Conservation (phyloP, 805 yeast genomes). For the Naumovozyma castellii region DNA sequence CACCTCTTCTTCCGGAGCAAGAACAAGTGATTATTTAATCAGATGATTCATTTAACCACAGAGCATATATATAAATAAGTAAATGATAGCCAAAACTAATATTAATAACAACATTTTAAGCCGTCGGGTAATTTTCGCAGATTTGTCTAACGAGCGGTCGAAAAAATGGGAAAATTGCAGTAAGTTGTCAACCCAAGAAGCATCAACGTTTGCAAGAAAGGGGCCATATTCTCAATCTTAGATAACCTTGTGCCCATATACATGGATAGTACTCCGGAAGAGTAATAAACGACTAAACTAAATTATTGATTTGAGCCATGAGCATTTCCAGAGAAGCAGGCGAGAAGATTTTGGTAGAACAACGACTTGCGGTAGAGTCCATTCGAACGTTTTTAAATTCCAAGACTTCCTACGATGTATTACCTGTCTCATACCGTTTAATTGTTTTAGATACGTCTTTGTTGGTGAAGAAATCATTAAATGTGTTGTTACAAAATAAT, state of each 20-base stretch:
- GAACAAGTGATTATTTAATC: conserved; percentile 19
- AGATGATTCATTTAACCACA: conserved; percentile 8
- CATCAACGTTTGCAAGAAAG: no score
- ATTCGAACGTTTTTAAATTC: conserved; percentile 77
- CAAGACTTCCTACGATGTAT: conserved; percentile 90
- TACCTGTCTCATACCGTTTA: conserved; percentile 88
- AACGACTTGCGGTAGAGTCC: conserved; percentile 66
- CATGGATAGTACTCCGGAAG: not conserved
- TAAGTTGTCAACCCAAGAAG: not conserved
- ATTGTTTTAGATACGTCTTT: conserved; percentile 89
- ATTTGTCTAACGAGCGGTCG: not conserved
- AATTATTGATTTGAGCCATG: not conserved
- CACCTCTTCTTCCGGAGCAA: conserved; percentile 1
- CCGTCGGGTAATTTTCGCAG: not conserved
- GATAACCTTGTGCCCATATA: no score
- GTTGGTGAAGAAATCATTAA: conserved; percentile 80
- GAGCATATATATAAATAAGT: no score
- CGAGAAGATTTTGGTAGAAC: conserved; percentile 35
- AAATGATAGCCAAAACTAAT: no score
- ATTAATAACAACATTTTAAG: no score
- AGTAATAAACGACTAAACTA: no score
- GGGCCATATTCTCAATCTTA: no score
- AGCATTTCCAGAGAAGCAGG: not conserved
- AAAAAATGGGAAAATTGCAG: no score
- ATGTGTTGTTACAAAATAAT: conserved; percentile 82